Percentiles rank a stretch among this genome's conserved stretches.
These are phyloP conservation scores for Paramecium sexaurelia DNA, from an alignment of 73 alveolate species.

Conservation along the genomic window DNA sequence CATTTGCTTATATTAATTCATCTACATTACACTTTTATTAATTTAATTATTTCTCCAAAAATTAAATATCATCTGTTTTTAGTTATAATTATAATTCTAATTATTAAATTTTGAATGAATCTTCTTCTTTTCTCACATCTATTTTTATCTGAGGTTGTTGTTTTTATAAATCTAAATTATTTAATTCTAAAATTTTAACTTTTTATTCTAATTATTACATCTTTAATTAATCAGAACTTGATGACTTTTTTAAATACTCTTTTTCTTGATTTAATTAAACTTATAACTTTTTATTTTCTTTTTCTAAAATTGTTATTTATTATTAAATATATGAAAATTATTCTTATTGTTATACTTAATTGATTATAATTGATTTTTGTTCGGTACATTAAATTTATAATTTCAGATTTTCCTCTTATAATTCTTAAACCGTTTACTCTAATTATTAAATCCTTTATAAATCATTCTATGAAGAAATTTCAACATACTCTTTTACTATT, in stretches of 20 bases:
- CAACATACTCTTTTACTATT: neutral
- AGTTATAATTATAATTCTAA: neutral
- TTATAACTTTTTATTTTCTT: neutral
- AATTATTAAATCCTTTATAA: neutral
- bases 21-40: neutral
- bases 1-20: neutral
- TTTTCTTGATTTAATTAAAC: neutral
- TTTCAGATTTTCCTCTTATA: neutral
- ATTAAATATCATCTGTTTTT: neutral
- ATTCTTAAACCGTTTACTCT: neutral
- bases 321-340: neutral
- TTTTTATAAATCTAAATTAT: neutral
- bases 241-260: neutral
- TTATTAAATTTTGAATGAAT: neutral
- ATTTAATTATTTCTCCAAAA: neutral
- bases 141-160: neutral
- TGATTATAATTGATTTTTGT: neutral
- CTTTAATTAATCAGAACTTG: neutral
- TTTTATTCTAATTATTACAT: neutral
- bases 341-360: neutral
- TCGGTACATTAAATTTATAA: neutral
- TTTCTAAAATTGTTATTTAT: neutral
- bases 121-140: neutral
- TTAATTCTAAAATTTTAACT: neutral
- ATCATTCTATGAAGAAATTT: neutral